Evolutionary conservation across 2,329 filamentous ascomycete genomes (phyloP), one percentile per base, ranked within the genome.

Genomic region (Blumeriella jaapii): DNA sequence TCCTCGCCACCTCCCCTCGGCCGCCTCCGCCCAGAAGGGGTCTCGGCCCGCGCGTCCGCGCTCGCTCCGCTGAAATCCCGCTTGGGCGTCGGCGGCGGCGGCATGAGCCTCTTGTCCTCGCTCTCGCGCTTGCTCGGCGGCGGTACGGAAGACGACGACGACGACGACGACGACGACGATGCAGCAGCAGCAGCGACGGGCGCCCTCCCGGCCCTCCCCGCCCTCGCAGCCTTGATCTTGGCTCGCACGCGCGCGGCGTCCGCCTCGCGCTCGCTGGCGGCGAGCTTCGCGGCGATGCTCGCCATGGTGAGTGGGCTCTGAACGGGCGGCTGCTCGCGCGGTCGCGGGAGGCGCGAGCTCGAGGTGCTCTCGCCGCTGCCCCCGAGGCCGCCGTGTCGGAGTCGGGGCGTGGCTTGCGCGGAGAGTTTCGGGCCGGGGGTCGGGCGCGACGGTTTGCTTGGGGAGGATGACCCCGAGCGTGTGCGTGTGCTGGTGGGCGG

Each of bases 241-340:
- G 74, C 74, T 3, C 73, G 61, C 0, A 78, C 71, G 15, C 74
- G 64, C 1, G 73, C 73, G 1, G 74, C 74, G 44, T 78, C 72
- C 3, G 74, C 74, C 34, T 78, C 72, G 12, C 70, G 63, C 44
- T 78, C 74, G 0, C 73, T 71, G 2, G 74, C 74, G 1, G 72
- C 74, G 0, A 78, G 61, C 54, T 78, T 78, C 17, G 72, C 71
- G 0, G 71, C 68, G 41, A 78, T 78, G 20, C 61, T 66, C 6
- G 71, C 69, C 65, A 76, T 74, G 13, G 68, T 74, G 3, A 77
- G 55, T 0, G 72, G 72, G 17, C 66, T 72, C 43, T 74, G 71
- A 31, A 68, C 65, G 7, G 55, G 47, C 3, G 44, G 34, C 8
- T 46, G 40, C 6, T 55, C 43, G 31, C 48, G 35, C 3, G 53